Percentiles rank a stretch among this genome's conserved stretches.
These are phyloP conservation scores for Cladorrhinum sp. DNA, from an alignment of 2,329 filamentous ascomycete species.

Conservation along the genomic window DNA sequence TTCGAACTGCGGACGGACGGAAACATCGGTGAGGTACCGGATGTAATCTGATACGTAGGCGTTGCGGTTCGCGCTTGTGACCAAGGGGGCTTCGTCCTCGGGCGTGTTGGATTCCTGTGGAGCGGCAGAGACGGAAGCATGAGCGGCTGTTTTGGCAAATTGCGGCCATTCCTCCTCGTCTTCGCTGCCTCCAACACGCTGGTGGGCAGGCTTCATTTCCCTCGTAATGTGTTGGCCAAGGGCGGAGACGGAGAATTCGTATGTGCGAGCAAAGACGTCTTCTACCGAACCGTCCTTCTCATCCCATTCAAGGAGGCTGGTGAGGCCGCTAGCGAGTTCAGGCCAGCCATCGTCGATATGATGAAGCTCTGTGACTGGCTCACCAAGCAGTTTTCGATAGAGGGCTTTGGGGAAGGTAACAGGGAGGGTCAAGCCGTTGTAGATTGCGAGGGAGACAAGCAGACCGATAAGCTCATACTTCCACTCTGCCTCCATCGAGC, in stretches of 20 bases:
- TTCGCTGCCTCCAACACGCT: not conserved
- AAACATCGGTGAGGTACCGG: constrained; percentile 74
- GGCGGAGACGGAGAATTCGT: constrained; percentile 71
- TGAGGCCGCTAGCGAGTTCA: constrained; percentile 70
- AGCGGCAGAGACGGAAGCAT: constrained; percentile 22
- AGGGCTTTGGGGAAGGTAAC: constrained; percentile 83
- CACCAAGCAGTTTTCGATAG: constrained; percentile 73
- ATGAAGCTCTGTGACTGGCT: constrained; percentile 66
- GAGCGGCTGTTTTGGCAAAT: constrained; percentile 20
- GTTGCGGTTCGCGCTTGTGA: constrained; percentile 75
- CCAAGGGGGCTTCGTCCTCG: constrained; percentile 59
- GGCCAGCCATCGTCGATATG: constrained; percentile 89
- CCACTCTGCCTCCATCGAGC: constrained; percentile 77
- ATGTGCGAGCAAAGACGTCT: constrained; percentile 79
- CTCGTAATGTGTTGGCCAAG: constrained; percentile 56
- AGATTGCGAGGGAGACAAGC: constrained; percentile 83
- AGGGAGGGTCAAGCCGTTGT: constrained; percentile 88
- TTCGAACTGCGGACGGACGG: constrained; percentile 70
- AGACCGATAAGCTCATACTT: constrained; percentile 88
- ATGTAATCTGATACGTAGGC: constrained; percentile 84
- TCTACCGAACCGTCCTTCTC: constrained; percentile 71
- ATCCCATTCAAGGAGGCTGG: constrained; percentile 71
- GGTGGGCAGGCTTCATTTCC: constrained; percentile 45
- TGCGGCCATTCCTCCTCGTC: constrained; percentile 24
- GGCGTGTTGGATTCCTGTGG: constrained; percentile 37